Evolutionary conservation across 768 basidiomycete genomes (phyloP).

Genomic region (Trametes maxima): DNA sequence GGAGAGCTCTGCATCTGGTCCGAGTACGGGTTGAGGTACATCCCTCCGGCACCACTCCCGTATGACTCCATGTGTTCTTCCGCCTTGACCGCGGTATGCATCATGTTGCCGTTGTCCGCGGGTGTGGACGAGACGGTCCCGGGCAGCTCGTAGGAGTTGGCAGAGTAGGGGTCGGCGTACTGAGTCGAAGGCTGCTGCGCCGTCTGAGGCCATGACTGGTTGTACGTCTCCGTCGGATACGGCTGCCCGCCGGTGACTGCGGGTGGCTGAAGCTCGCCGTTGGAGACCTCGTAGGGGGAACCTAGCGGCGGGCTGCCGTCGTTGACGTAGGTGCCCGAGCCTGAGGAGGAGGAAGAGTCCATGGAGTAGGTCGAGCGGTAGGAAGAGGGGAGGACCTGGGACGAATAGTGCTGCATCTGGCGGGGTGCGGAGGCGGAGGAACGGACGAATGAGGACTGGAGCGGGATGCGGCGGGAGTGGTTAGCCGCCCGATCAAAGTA

Average conservation of each 20-base stretch:
- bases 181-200: conserved; percentile 8
- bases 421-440: conserved; percentile 25
- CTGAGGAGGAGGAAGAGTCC: conserved; percentile 20
- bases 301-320: conserved; percentile 10
- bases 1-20: conserved; percentile 5
- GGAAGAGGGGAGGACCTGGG: conserved; percentile 15
- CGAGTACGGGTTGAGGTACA: conserved; percentile 9
- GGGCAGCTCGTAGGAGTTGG: conserved; percentile 13
- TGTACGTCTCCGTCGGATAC: conserved; percentile 15
- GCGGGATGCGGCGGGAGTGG: conserved; percentile 14
- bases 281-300: conserved; percentile 9
- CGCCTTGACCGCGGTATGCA: not conserved
- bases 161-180: conserved; percentile 17
- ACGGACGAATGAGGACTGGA: conserved; percentile 23
- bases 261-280: conserved; percentile 1
- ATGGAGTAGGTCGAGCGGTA: conserved; percentile 19
- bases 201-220: conserved; percentile 13
- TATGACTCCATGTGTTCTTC: conserved; percentile 11
- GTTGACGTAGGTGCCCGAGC: conserved; percentile 12
- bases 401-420: conserved; percentile 11
- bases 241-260: conserved; percentile 8
- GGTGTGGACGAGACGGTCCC: not conserved
- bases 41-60: not conserved
- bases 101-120: conserved; percentile 1
- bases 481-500: conserved; percentile 19